These are phyloP conservation scores for Colletotrichum melonis DNA, from an alignment of 2,329 filamentous ascomycete species.

Conservation along the genomic window DNA sequence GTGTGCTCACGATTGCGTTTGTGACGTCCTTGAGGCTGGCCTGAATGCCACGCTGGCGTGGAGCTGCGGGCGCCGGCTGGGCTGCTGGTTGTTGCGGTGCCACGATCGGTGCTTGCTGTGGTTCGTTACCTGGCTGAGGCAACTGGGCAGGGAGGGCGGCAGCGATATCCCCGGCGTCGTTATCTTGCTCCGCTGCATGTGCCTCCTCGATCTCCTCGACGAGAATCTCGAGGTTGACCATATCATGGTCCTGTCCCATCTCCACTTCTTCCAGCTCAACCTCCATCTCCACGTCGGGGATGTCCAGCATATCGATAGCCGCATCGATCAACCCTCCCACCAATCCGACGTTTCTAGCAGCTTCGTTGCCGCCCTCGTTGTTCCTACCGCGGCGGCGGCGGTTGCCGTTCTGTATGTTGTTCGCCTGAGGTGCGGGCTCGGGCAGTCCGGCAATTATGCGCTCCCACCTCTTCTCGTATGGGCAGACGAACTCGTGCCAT, in stretches of 20 bases:
- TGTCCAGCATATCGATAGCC: slow-evolving; percentile 37
- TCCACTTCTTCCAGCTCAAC: slow-evolving; percentile 38
- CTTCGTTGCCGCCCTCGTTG: slow-evolving; percentile 32
- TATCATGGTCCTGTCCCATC: slow-evolving; percentile 51
- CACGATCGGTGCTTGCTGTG: slow-evolving; percentile 41
- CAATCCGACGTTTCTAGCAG: slow-evolving; percentile 32
- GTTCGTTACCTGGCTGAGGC: background rate
- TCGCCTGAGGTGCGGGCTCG: slow-evolving; percentile 29
- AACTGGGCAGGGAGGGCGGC: background rate
- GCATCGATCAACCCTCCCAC: slow-evolving; percentile 39
- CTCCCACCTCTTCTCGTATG: slow-evolving; percentile 62
- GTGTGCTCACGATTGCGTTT: slow-evolving; percentile 62
- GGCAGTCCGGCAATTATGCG: slow-evolving; percentile 54
- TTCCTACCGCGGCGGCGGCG: slow-evolving; percentile 14
- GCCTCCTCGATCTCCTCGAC: slow-evolving; percentile 50
- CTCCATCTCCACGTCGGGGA: slow-evolving; percentile 39
- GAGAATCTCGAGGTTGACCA: slow-evolving; percentile 6
- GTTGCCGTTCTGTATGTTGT: slow-evolving; percentile 14
- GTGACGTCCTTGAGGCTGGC: slow-evolving; percentile 55
- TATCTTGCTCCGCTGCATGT: slow-evolving; percentile 31
- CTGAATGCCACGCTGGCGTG: slow-evolving; percentile 44
- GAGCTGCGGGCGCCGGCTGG: slow-evolving; percentile 35
- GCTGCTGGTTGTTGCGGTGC: slow-evolving; percentile 26
- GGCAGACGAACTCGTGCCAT: slow-evolving; percentile 57
- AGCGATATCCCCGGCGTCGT: background rate